Conservation (phyloP, 1,284 basidiomycete species). For the Athelia sp. region DNA sequence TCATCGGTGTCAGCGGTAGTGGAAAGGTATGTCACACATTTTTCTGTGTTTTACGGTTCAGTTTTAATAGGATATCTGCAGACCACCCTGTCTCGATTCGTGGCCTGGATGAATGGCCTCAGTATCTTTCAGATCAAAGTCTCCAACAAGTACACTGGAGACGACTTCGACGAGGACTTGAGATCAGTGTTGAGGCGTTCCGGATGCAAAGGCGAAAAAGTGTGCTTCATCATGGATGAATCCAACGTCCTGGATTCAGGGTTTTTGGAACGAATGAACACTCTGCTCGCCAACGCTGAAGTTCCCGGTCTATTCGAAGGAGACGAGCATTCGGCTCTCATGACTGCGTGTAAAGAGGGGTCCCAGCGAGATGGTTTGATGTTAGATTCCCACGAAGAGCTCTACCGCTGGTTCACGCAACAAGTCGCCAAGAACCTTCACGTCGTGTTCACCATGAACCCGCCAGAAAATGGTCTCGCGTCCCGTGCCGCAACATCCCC, state of each 20-base stretch:
- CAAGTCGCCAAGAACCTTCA: slow-evolving; percentile 96
- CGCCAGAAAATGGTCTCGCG: slow-evolving; percentile 92
- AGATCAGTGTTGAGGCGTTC: slow-evolving; percentile 89
- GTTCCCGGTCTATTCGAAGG: slow-evolving; percentile 98
- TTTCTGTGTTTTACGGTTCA: slow-evolving; percentile 2
- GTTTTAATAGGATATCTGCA: slow-evolving; percentile 28
- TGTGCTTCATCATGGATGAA: slow-evolving; percentile 99
- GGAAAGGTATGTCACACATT: slow-evolving; percentile 71
- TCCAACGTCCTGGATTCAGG: slow-evolving; percentile 98
- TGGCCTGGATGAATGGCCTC: slow-evolving; percentile 99
- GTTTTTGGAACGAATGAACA: slow-evolving; percentile 99
- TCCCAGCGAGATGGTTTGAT: slow-evolving; percentile 96
- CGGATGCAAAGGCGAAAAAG: slow-evolving; percentile 98
- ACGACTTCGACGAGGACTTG: slow-evolving; percentile 98
- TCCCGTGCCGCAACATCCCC: slow-evolving; percentile 96
- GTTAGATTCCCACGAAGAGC: slow-evolving; percentile 96
- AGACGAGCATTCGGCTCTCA: slow-evolving; percentile 93
- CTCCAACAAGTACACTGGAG: slow-evolving; percentile 96
- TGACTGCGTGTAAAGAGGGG: slow-evolving; percentile 99
- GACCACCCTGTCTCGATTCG: slow-evolving; percentile 97
- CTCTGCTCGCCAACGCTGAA: slow-evolving; percentile 97
- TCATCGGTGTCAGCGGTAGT: slow-evolving; percentile 97
- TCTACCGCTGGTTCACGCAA: slow-evolving; percentile 96
- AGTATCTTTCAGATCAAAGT: slow-evolving; percentile 99
- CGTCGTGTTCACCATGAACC: slow-evolving; percentile 99